These are phyloP conservation scores for Crithidia bombi DNA, from an alignment of 208 protist genomes.

Conservation along the genomic window DNA sequence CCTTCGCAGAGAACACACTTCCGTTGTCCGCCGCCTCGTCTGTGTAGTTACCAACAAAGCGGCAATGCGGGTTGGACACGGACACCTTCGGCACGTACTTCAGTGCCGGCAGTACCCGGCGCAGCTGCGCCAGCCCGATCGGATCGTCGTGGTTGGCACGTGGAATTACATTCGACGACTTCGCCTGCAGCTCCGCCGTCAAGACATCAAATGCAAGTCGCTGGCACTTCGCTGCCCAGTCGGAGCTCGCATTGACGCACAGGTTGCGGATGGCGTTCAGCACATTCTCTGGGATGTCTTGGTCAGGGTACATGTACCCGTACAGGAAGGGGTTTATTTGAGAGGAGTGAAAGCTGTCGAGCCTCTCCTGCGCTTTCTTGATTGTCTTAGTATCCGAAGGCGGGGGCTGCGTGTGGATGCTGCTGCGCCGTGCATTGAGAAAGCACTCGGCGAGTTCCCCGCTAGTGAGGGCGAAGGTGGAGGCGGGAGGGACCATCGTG, in stretches of 20 bases:
- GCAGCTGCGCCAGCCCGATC: slow-evolving; percentile 59
- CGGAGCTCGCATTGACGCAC: slow-evolving; percentile 56
- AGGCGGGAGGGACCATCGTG: slow-evolving; percentile 20
- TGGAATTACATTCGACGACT: slow-evolving; percentile 47
- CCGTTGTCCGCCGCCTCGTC: slow-evolving; percentile 37
- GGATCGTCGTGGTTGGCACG: slow-evolving; percentile 68
- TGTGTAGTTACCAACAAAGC: slow-evolving; percentile 52
- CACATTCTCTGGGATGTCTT: slow-evolving; percentile 54
- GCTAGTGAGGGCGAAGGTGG: slow-evolving; percentile 35
- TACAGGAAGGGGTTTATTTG: slow-evolving; percentile 77
- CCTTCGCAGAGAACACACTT: slow-evolving; percentile 44
- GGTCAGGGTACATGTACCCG: slow-evolving; percentile 71
- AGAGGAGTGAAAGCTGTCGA: slow-evolving; percentile 66
- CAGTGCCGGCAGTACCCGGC: slow-evolving; percentile 56
- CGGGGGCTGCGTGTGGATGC: slow-evolving; percentile 67
- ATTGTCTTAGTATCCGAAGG: slow-evolving; percentile 56
- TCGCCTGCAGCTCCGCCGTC: slow-evolving; percentile 61
- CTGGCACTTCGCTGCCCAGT: slow-evolving; percentile 78
- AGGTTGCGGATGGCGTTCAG: slow-evolving; percentile 62
- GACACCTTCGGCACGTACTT: slow-evolving; percentile 63
- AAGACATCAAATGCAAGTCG: slow-evolving; percentile 69
- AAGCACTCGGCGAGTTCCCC: slow-evolving; percentile 68
- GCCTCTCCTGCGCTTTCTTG: slow-evolving; percentile 61
- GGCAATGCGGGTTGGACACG: slow-evolving; percentile 57
- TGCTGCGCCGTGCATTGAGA: slow-evolving; percentile 59